Base-by-base conservation (phyloP, 179 eudicot species). In the Nepenthes alata region DNA sequence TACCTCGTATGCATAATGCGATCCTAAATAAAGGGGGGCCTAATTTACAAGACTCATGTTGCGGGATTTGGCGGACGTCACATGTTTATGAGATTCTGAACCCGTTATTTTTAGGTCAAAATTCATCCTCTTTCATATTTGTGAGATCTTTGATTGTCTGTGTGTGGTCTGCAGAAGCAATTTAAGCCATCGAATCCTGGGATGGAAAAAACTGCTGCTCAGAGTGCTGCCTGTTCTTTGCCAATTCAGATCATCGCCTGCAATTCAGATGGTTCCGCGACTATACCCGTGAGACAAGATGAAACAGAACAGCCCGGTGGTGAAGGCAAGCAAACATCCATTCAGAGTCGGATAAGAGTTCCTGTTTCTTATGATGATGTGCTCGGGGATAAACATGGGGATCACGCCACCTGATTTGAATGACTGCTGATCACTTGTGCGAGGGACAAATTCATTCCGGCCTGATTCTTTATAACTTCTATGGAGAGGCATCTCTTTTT, bases 331-430 rank as follows among this genome's bases (percentile, higher is more conserved):
- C 79, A 73, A 15, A 60, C 41, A 50, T 63, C 88, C 10, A 84
- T 77, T 62, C 83, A 55, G 63, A 77, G 79, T 55, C 76, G 93
- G 61, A 65, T 85, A 10, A 74, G 85, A 59, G 53, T 83, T 6
- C 93, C 86, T 3, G 86, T 83, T 62, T 56, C 83, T 55, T 85
- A 85, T 38, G 86, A 83, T 60, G 93, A 85, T 67, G 67, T 85
- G 55, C 60, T 74, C 38, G 68, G 60, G 15, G 68, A 59, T 48
- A 53, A 55, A 14, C 61, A 53, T 1, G 59, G 37, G 35, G 61
- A 72, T 52, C 45, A 41, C 45, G 5, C 8, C 5, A 41, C 5
- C 45, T 7, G 8, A 41, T 7, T 41, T 41, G 45, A 1, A 41
- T 41, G 45, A 7, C 8, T 41, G 45, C 45, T 41, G 25, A 25